Base-by-base conservation (phyloP, 768 basidiomycete species). In the Suillus sp. region DNA sequence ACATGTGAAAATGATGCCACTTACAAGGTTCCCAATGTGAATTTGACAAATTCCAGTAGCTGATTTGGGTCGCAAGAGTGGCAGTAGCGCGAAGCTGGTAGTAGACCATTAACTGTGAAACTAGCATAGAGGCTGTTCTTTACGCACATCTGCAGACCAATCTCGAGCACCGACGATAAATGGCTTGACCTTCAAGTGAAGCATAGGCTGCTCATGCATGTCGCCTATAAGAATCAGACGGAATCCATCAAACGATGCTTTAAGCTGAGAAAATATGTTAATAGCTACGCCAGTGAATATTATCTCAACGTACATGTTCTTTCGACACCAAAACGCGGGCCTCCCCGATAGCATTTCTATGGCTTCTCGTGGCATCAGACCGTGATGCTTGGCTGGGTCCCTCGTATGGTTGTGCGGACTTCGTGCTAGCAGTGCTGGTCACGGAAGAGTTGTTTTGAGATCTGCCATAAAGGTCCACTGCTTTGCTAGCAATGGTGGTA, bases 1-100 rank as follows among this genome's bases (percentile, higher is more conserved):
- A 34, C 47, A 22, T n/a, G 4, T n/a, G 34, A 51, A 51, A 38
- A 57, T 9, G 40, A 67, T 47, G 61, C 14, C 1, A 77, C 88
- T 66, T 71, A 92, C 91, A 74, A 35, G 97, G 96, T 76, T 99
- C 97, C 95, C 97, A 99, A 70, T 99, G 95, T 55, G 97, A 99
- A 72, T 97, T 98, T 27, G 90, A 89, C 57, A 99, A 76, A 75
- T 99, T 99, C 93, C 95, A 99, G 71, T 97, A 99, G 64, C 88
- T 94, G 73, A 97, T 90, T 57, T 89, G 87, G 3, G 88, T 89
- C 27, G 89, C 87, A 70, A 98, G 79, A 0, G 90, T 89, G 1
- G 92, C 91, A 7, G 89, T 88, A 6, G 93, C 92, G 71, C 90
- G 89, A 51, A 99, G 77, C 96, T 98, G 66, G 13, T 37, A 65